Base-by-base conservation (phyloP, 345 rosid genomes). In the Eucalyptus polybractea region DNA sequence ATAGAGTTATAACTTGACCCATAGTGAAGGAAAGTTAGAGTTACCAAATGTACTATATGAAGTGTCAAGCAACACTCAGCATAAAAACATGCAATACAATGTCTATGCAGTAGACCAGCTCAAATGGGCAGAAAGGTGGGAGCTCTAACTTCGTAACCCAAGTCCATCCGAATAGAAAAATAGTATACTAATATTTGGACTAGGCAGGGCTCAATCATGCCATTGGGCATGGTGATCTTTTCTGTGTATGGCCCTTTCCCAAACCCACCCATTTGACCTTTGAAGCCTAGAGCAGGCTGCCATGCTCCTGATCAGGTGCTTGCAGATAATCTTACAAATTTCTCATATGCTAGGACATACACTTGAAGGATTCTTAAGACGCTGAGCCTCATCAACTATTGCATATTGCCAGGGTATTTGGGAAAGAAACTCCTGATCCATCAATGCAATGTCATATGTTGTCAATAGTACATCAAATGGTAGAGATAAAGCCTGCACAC, bases 341-440 rank as follows among this genome's bases (percentile, higher is more conserved):
- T 80, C 24, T 21, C 45, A 27, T 15, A 69, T 42, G 45, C 14
- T 87, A 56, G 92, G 81, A 24, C 97, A 90, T 97, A 97, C 99
- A 76, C 97, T 96, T 88, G 94, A 93, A 87, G 99, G 97, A 92
- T 95, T 96, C 93, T 96, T 97, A 89, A 97, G 98, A 89, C 99
- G 93, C 91, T 97, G 98, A 90, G 98, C 98, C 93, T 97, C 98
- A 89, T 97, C 99, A 91, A 96, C 93, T 51, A 97, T 87, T 80
- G 98, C 90, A 89, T 92, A 96, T 37, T 92, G 93, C 99, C 98
- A 97, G 25, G 96, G 96, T 90, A 97, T 92, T 91, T 97, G 99
- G 91, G 94, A 95, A 91, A 97, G 98, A 91, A 96, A 97, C 80
- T 95, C 95, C 67, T 94, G 95, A 93, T 96, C 99, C 91, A 94